phyloP scores from a whole-genome alignment of 2,329 filamentous ascomycete species.

The Trichoderma koningii region DNA sequence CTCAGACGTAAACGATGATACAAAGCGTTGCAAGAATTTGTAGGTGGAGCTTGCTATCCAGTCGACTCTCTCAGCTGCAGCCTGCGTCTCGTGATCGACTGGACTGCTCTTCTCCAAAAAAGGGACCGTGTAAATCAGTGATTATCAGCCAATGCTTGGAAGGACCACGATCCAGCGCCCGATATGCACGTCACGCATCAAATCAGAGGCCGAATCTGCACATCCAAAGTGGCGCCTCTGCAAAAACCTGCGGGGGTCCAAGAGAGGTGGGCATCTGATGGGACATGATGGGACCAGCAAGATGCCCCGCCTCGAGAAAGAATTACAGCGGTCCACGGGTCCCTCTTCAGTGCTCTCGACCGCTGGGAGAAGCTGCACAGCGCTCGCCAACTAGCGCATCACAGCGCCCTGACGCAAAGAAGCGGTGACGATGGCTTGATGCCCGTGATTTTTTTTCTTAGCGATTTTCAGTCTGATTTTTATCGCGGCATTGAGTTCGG shows the following conservation, averaged over 20 bases:
- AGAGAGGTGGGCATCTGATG: too few species aligned
- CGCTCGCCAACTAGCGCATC: constrained; percentile 4
- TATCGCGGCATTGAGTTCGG: neutral
- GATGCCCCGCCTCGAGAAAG: constrained; percentile 11
- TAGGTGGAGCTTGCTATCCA: constrained; percentile 6
- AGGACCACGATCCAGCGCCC: neutral
- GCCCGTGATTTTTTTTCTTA: neutral
- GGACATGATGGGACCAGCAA: neutral
- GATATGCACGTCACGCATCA: constrained; percentile 21
- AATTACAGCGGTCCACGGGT: constrained; percentile 3
- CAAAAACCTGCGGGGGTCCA: neutral
- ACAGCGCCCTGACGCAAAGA: constrained; percentile 15
- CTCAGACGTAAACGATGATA: too few species aligned
- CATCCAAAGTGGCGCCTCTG: constrained; percentile 17
- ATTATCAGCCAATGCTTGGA: neutral
- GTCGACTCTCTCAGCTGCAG: neutral
- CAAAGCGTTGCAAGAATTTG: too few species aligned
- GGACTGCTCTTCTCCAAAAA: neutral
- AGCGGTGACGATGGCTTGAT: constrained; percentile 26
- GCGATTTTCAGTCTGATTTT: neutral
- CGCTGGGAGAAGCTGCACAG: constrained; percentile 20
- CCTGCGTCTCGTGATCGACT: constrained; percentile 19
- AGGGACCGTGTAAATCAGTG: too few species aligned
- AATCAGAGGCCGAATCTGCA: constrained; percentile 15
- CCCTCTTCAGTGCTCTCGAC: neutral